These are phyloP conservation scores for Ilex asprella DNA, from an alignment of 257 asterid genomes.

Conservation along the genomic window DNA sequence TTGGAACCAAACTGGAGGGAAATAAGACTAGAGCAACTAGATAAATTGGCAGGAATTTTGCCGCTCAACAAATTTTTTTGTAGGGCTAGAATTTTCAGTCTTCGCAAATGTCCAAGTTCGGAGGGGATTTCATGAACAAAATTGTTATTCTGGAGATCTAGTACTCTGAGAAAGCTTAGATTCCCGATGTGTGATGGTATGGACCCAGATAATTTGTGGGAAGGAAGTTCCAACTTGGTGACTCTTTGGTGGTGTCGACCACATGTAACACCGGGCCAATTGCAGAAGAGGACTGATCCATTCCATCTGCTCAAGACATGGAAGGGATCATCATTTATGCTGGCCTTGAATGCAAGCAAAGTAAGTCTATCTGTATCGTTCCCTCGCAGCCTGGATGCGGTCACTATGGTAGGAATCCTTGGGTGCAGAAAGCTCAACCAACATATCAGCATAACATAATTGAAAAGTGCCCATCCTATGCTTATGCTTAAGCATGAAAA, in stretches of 20 bases:
- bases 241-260: conserved; percentile 11
- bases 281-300: conserved; percentile 18
- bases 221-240: background rate
- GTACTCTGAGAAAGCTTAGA: background rate
- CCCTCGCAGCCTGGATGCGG: background rate
- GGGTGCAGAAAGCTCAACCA: too few relatives aligned
- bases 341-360: conserved; percentile 11
- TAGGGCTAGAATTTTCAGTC: background rate
- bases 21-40: background rate
- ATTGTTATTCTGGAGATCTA: background rate
- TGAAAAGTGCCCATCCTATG: too few relatives aligned
- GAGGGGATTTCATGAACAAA: background rate
- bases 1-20: background rate
- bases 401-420: too few relatives aligned
- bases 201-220: background rate
- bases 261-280: conserved; percentile 24
- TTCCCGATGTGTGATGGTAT: background rate
- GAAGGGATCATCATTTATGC: conserved; percentile 10
- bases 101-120: background rate
- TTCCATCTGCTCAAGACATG: conserved; percentile 18
- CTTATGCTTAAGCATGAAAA: too few relatives aligned
- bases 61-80: background rate
- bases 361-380: conserved; percentile 13
- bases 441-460: too few relatives aligned
- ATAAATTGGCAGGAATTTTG: background rate